Base-by-base conservation (phyloP, 1,139 yeast species). In the Hyphopichia burtonii region DNA sequence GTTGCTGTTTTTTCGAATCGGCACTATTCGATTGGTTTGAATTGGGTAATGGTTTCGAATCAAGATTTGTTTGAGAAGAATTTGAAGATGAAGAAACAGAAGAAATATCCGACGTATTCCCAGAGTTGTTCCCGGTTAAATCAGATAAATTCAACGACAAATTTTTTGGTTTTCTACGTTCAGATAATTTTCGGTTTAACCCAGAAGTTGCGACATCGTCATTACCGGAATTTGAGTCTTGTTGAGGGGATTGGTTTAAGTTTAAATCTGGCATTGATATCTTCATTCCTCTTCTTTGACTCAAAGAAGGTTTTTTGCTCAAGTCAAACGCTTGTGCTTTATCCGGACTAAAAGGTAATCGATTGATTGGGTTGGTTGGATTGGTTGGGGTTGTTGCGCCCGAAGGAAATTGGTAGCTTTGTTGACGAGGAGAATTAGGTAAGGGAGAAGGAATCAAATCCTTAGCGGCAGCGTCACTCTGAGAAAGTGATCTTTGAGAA, bases 211-310 rank as follows among this genome's bases (percentile, higher is more conserved):
- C 15, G 28, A 14, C 14, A 28, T 28, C 12, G 6, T 28, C 16
- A n/a, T n/a, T n/a, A 28, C 6, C 14, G 31, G 28, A 9, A 25
- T 9, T 8, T 7, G 28, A 25, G 4, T 25, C n/a, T 25, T 25
- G 28, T 25, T 25, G 28, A 7, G 28, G 18, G 14, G 37, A 10
- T 8, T n/a, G 12, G 27, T 28, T 34, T 9, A 20, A 17, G n/a
- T 33, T 18, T 7, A 33, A n/a, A 18, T 33, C 36, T 12, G 25
- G 16, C 36, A 33, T 33, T n/a, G 15, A 9, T 4, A 33, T 9
- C 17, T 33, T 33, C 36, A 33, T 28, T 1, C 82, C 85, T 55
- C 86, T 63, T 59, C 86, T 69, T 59, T 79, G 82, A 1, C 85
- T 78, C 31, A 81, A 61, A 1, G 85, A 74, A 2, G 78, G 73